A percentile compares a stretch with the other conserved stretches of the same genome.
Conservation (phyloP, 108 stramenopile species). For the Conticribra guillardii region DNA sequence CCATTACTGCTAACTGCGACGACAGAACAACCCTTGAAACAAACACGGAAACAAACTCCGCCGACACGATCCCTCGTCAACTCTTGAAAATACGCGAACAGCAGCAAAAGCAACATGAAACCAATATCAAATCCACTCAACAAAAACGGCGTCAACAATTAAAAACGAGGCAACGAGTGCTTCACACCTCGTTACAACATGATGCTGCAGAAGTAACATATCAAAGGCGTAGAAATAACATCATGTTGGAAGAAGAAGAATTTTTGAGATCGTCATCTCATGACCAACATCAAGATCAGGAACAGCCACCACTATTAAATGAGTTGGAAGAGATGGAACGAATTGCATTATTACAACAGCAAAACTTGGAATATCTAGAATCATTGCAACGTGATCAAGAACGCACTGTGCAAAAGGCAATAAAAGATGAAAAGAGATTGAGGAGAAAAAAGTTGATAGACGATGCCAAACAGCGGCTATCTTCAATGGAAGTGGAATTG, state of each 20-base stretch:
- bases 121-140: conserved; percentile 4
- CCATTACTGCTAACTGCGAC: too few relatives aligned
- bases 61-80: neutral
- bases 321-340: conserved; percentile 39
- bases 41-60: neutral
- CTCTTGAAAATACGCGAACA: conserved; percentile 15
- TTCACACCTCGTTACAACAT: conserved; percentile 19
- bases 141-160: conserved; percentile 11
- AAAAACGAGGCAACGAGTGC: conserved; percentile 8
- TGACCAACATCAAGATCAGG: neutral
- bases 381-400: conserved; percentile 34
- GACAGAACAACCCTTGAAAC: conserved; percentile 2
- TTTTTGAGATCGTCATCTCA: neutral
- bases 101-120: conserved; percentile 25
- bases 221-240: conserved; percentile 7
- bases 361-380: conserved; percentile 37
- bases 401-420: conserved; percentile 9
- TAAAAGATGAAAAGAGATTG: conserved; percentile 4
- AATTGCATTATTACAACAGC: conserved; percentile 24
- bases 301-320: conserved; percentile 10
- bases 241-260: conserved; percentile 17
- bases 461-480: conserved; percentile 20
- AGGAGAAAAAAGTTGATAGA: conserved; percentile 8
- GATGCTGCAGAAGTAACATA: conserved; percentile 30
- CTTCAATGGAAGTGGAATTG: conserved; percentile 6